A percentile compares a stretch with the other conserved stretches of the same genome.
Conservation (phyloP, 2,329 filamentous ascomycete species). For the Pseudogymnoascus sp. region DNA sequence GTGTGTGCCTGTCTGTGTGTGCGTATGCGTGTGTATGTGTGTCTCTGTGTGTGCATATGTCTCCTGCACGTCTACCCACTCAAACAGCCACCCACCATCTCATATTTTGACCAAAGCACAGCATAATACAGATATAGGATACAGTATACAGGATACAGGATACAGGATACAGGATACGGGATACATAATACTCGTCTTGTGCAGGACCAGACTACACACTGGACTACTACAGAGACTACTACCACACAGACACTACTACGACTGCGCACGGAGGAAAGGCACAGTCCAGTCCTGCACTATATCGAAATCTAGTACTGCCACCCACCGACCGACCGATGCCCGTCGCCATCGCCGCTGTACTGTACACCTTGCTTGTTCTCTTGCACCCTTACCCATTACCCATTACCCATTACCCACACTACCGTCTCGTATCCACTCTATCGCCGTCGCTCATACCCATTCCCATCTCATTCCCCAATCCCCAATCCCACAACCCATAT, state of each 20-base stretch:
- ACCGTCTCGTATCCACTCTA: not conserved
- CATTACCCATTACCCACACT: not conserved
- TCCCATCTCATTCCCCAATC: no score
- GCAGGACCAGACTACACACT: not conserved
- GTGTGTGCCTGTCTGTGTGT: not conserved
- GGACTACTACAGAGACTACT: not conserved
- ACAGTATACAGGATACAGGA: no score
- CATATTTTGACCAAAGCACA: not conserved
- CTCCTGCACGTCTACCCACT: not conserved
- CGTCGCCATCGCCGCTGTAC: not conserved
- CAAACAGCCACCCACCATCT: not conserved
- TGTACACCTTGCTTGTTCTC: not conserved
- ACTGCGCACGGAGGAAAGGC: not conserved
- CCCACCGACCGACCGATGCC: no score
- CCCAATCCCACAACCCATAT: not conserved
- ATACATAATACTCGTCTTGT: not conserved
- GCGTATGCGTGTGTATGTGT: not conserved
- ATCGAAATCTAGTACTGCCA: not conserved
- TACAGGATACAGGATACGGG: no score
- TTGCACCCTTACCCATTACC: slow-evolving; percentile 1
- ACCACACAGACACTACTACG: not conserved
- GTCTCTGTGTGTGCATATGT: not conserved
- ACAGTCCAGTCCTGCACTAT: not conserved
- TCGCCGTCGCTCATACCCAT: not conserved
- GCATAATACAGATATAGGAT: no score